A percentile compares a stretch with the other conserved stretches of the same genome.
These are phyloP conservation scores for Pulchroboletus neoregius DNA, from an alignment of 1,284 basidiomycete genomes.

Conservation along the genomic window DNA sequence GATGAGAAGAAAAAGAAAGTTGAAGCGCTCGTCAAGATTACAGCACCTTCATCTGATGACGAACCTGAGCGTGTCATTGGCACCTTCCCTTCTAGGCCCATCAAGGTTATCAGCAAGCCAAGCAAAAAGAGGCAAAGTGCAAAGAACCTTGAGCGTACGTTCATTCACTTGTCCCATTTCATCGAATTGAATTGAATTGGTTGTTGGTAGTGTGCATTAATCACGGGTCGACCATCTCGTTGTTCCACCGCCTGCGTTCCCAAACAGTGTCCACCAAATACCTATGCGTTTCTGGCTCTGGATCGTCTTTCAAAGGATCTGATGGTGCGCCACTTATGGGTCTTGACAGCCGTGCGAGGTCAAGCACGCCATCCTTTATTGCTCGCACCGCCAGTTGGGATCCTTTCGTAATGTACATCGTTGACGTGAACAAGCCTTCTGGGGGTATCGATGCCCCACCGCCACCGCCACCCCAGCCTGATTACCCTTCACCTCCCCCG, in stretches of 20 bases:
- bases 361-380: constrained; percentile 78
- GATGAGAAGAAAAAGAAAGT: constrained; percentile 91
- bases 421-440: constrained; percentile 78
- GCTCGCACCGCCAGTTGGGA: constrained; percentile 84
- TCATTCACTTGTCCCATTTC: constrained; percentile 27
- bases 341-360: constrained; percentile 66
- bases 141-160: constrained; percentile 87
- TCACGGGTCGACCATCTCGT: constrained; percentile 91
- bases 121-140: constrained; percentile 94
- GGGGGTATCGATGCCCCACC: constrained; percentile 72
- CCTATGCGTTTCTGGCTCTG: constrained; percentile 88
- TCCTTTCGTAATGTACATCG: constrained; percentile 95
- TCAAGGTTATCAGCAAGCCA: constrained; percentile 96
- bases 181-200: constrained; percentile 15
- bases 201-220: constrained; percentile 78
- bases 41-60: constrained; percentile 74
- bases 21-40: constrained; percentile 85
- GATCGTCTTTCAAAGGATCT: constrained; percentile 85
- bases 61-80: constrained; percentile 80
- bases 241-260: constrained; percentile 92
- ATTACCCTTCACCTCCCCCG: constrained; percentile 84
- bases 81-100: constrained; percentile 84
- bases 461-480: constrained; percentile 73
- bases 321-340: constrained; percentile 84
- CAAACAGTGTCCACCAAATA: constrained; percentile 96